phyloP scores from a whole-genome alignment of 306 rosid species.

The Fragaria iinumae region DNA sequence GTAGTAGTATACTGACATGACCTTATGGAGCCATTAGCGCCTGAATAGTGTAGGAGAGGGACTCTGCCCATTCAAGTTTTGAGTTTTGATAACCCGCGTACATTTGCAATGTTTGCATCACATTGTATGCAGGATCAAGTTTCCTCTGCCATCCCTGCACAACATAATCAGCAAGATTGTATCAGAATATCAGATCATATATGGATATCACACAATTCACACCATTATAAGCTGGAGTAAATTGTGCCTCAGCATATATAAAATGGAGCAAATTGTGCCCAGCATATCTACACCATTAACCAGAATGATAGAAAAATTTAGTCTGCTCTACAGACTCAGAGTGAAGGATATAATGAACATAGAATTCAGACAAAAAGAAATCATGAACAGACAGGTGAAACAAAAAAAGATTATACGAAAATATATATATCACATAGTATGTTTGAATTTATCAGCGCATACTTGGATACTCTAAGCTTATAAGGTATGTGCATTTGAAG shows the following conservation, averaged over 20 bases:
- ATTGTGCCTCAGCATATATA: not conserved
- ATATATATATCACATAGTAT: not conserved
- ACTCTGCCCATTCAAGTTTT: conserved; percentile 76
- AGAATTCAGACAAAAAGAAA: not conserved
- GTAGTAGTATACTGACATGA: conserved; percentile 31
- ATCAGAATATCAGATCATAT: not conserved
- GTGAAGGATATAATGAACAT: not conserved
- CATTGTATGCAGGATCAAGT: conserved; percentile 88
- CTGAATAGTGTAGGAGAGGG: conserved; percentile 89
- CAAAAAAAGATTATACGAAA: not conserved
- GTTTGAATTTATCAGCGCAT: not conserved
- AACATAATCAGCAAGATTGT: conserved; percentile 12
- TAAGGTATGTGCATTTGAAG: not conserved
- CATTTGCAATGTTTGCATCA: conserved; percentile 83
- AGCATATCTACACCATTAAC: not conserved
- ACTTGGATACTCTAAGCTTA: not conserved
- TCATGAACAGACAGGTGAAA: not conserved
- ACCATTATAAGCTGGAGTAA: not conserved
- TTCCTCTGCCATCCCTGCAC: conserved; percentile 97
- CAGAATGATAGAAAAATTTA: not conserved
- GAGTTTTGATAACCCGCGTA: conserved; percentile 70
- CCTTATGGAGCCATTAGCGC: conserved; percentile 92
- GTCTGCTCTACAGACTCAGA: too few species aligned
- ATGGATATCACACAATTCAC: not conserved
- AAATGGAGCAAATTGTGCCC: not conserved